Percentiles rank a stretch among this genome's conserved stretches.
These are phyloP conservation scores for Solanum stenotomum DNA, from an alignment of 257 asterid genomes.

Conservation along the genomic window DNA sequence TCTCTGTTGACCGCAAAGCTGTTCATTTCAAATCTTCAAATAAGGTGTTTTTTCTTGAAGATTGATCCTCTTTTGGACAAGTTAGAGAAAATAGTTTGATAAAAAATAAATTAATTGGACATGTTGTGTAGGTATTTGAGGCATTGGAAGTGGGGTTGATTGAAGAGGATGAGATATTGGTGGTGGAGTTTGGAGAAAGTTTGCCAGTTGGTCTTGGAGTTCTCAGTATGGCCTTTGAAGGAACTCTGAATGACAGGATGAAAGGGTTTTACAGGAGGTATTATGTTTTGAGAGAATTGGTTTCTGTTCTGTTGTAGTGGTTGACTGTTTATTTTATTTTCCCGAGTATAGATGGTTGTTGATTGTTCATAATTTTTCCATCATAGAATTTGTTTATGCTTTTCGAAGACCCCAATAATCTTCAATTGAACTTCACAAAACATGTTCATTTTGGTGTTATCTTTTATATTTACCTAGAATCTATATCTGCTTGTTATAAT, in stretches of 20 bases:
- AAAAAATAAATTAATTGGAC: background rate
- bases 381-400: background rate
- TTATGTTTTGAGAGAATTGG: background rate
- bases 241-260: constrained; percentile 87
- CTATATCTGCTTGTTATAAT: background rate
- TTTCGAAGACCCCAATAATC: background rate
- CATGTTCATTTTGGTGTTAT: background rate
- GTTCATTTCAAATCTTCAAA: constrained; percentile 42
- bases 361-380: background rate
- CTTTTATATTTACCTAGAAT: background rate
- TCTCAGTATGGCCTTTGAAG: constrained; percentile 59
- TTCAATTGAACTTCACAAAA: background rate
- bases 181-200: constrained; percentile 57
- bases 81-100: background rate
- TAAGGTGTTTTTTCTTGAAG: constrained; percentile 24
- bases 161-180: constrained; percentile 68
- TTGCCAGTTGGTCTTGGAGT: constrained; percentile 65
- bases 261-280: constrained; percentile 95
- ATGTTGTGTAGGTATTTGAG: constrained; percentile 8
- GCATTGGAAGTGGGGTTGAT: constrained; percentile 46
- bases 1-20: constrained; percentile 43
- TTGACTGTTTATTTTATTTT: background rate
- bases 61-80: background rate
- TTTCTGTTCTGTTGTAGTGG: background rate
- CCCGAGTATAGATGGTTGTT: background rate